Base-by-base conservation (phyloP, 2,329 filamentous ascomycete species). In the Fusarium pseudocircinatum region DNA sequence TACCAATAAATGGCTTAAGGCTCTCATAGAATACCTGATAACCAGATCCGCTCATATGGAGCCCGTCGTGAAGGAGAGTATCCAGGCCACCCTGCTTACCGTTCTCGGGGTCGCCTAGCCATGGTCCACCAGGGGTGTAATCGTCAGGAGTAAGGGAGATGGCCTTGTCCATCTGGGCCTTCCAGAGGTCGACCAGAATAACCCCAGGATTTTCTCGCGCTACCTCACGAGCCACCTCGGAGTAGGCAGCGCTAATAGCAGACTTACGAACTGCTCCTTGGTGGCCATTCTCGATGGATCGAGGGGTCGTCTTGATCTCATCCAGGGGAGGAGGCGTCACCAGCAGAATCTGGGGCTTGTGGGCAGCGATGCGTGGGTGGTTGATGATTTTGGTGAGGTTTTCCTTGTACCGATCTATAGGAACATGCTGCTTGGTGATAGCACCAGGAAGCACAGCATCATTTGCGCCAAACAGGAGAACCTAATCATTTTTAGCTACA, bases 401-500 rank as follows among this genome's bases (percentile, higher is more conserved):
- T 62, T 87, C 83, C 79, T 89, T 90, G 85, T 94, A 98, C 68
- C 90, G 83, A 2, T 91, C 87, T n/a, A 97, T 82, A 2, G 94
- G 89, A 13, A 98, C 89, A 80, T 96, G 91, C 82, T 98, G 96
- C 15, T 86, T 85, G 57, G 89, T 90, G 8, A 86, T 85, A 9
- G 87, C 85, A 42, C 88, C 84, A 7, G 90, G 88, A 7, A 97
- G 81, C 61, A 91, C 91, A 7, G 96, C 92, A 82, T 98, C 96
- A 80, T 99, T 98, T 75, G 96, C 94, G 24, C 96, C 96, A 68
- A 98, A 91, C 74, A 97, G 92, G 66, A 97, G 83, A 43, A 93
- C 85, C 93, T 95, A 65, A 24, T 32, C 13, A n/a, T 24, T 13
- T 32, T 78, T 30, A 83, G 77, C 69, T 24, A 50, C 14, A 28